Percentiles rank a stretch among this genome's conserved stretches.
phyloP scores from a whole-genome alignment of 78 protist species.

The Capsaspora owczarzaki region DNA sequence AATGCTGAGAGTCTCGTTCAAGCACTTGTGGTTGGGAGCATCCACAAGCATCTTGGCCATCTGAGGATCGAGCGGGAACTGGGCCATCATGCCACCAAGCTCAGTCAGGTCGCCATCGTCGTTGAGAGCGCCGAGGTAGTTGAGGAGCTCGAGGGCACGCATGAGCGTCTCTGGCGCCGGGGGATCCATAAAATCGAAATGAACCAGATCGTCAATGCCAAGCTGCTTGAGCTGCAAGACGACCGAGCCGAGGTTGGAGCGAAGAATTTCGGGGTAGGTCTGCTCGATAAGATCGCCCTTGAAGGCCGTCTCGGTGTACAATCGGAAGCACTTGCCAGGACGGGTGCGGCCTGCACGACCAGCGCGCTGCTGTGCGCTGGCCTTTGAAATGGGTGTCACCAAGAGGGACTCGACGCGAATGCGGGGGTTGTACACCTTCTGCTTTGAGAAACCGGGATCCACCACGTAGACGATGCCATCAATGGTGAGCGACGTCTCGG shows the following conservation, averaged over 20 bases:
- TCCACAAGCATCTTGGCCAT: conserved; percentile 80
- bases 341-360: conserved; percentile 98
- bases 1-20: conserved; percentile 85
- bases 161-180: conserved; percentile 97
- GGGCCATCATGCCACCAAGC: conserved; percentile 52
- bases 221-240: conserved; percentile 84
- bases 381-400: conserved; percentile 93
- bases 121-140: conserved; percentile 95
- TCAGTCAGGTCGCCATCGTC: conserved; percentile 88
- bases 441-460: conserved; percentile 98
- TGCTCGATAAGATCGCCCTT: conserved; percentile 71
- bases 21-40: conserved; percentile 56
- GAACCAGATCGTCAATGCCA: conserved; percentile 92
- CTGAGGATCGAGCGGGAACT: conserved; percentile 98
- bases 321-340: conserved; percentile 90
- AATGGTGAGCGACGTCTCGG: conserved; percentile 99
- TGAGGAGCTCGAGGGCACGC: conserved; percentile 92
- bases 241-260: conserved; percentile 62
- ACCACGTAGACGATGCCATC: conserved; percentile 99
- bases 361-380: conserved; percentile 97
- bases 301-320: conserved; percentile 82
- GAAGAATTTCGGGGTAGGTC: conserved; percentile 95
- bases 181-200: conserved; percentile 98
- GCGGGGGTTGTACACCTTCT: conserved; percentile 96
- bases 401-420: conserved; percentile 94